Evolutionary conservation across 352 stramenopile species (phyloP).

Genomic region (Pythium dissotocum): DNA sequence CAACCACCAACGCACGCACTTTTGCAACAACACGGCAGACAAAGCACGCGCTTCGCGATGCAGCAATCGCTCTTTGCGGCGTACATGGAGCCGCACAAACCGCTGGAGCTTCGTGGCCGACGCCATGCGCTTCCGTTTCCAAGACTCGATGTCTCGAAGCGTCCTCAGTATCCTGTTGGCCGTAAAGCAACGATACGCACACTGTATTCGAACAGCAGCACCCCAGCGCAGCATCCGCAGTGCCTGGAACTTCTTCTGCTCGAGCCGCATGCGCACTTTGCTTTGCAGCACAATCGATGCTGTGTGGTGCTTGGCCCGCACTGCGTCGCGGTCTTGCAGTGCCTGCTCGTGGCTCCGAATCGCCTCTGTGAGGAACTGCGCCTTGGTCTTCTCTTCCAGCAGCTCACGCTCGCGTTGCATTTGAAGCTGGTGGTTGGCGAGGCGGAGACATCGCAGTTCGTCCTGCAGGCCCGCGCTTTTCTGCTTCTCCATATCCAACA

Average conservation of each 20-base stretch:
- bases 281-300: constrained; percentile 69
- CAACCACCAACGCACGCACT: constrained; percentile 39
- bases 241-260: constrained; percentile 66
- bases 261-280: constrained; percentile 47
- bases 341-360: constrained; percentile 42
- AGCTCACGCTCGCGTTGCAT: constrained; percentile 42
- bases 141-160: constrained; percentile 25
- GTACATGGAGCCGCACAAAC: constrained; percentile 42
- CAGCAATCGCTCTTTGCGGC: constrained; percentile 39
- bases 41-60: constrained; percentile 36
- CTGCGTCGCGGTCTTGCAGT: constrained; percentile 38
- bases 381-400: constrained; percentile 43
- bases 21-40: constrained; percentile 54
- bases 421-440: constrained; percentile 16
- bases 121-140: neutral
- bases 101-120: constrained; percentile 37
- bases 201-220: constrained; percentile 47
- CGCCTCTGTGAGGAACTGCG: constrained; percentile 41
- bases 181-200: constrained; percentile 26
- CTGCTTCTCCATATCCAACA: constrained; percentile 24
- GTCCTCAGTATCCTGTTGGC: constrained; percentile 21
- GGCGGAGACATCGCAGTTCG: constrained; percentile 18
- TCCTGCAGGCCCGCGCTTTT: constrained; percentile 18
- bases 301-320: constrained; percentile 36
- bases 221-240: constrained; percentile 44